Percentiles rank a stretch among this genome's conserved stretches.
phyloP scores from a whole-genome alignment of 768 basidiomycete species.

The Botryobasidium botryosum region DNA sequence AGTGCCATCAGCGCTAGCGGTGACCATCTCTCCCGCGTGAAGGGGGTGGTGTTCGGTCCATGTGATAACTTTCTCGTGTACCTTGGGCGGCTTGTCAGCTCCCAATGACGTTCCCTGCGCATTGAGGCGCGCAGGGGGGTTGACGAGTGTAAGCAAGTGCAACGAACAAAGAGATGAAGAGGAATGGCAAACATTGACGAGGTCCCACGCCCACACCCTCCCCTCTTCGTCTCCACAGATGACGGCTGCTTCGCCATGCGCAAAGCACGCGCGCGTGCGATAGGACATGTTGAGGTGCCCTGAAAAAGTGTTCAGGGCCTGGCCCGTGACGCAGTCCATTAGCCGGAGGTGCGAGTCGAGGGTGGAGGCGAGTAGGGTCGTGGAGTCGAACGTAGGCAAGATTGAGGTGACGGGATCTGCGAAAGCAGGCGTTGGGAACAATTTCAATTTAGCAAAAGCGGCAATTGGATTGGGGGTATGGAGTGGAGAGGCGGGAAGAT shows the following conservation, averaged over 20 bases:
- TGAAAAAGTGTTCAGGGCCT: slow-evolving; percentile 66
- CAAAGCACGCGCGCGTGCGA: slow-evolving; percentile 67
- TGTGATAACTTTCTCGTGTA: slow-evolving; percentile 70
- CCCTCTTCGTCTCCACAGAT: slow-evolving; percentile 86
- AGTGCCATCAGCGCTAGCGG: slow-evolving; percentile 80
- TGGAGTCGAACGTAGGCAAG: slow-evolving; percentile 57
- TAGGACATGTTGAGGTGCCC: slow-evolving; percentile 65
- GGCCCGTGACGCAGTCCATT: slow-evolving; percentile 70
- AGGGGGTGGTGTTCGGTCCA: slow-evolving; percentile 86
- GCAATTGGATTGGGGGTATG: not conserved
- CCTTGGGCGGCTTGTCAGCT: slow-evolving; percentile 55
- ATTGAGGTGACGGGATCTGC: slow-evolving; percentile 79
- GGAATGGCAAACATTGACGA: slow-evolving; percentile 58
- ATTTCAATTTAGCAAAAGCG: not conserved
- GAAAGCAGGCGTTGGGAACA: not conserved
- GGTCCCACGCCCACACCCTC: slow-evolving; percentile 79
- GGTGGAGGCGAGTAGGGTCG: slow-evolving; percentile 66
- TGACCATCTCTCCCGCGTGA: slow-evolving; percentile 68
- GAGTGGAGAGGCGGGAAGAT: not conserved
- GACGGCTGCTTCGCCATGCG: slow-evolving; percentile 64
- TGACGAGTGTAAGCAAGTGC: slow-evolving; percentile 4
- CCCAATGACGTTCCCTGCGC: slow-evolving; percentile 46
- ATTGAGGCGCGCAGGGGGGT: not conserved
- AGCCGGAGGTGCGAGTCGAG: slow-evolving; percentile 75
- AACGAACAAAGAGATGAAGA: slow-evolving; percentile 10